Conservation (phyloP, 805 yeast genomes). For the Torulaspora delbrueckii region DNA sequence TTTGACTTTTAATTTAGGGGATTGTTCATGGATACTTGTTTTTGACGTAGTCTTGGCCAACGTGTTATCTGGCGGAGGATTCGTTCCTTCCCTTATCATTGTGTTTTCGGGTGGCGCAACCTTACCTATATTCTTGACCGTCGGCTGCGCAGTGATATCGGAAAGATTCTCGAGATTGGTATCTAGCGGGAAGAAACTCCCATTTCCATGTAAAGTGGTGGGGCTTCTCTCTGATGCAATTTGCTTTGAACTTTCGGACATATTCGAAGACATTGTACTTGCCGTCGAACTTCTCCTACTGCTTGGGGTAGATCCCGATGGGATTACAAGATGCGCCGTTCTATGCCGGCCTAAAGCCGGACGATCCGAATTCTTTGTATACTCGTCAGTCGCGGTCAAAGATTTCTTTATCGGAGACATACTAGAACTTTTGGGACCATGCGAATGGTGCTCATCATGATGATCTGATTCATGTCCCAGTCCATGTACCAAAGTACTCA, state of each 20-base stretch:
- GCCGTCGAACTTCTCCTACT: conserved; percentile 11
- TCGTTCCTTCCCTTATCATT: background rate
- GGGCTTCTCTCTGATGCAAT: background rate
- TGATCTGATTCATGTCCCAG: conserved; percentile 12
- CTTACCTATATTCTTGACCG: background rate
- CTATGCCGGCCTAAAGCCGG: conserved; percentile 6
- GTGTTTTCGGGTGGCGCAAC: background rate
- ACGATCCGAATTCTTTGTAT: conserved; percentile 2
- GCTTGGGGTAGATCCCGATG: conserved; percentile 7
- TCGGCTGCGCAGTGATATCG: conserved; percentile 23
- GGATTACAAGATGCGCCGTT: conserved; percentile 3
- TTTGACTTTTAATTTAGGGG: conserved; percentile 2
- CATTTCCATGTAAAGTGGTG: background rate
- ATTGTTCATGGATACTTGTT: background rate
- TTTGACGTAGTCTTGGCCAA: background rate
- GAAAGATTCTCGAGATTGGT: conserved; percentile 29
- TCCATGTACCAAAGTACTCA: conserved; percentile 25
- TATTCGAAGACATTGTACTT: conserved; percentile 1
- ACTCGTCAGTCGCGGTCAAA: conserved; percentile 3
- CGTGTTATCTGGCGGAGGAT: background rate
- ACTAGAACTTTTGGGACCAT: background rate
- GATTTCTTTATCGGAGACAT: conserved; percentile 8
- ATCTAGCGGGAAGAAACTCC: conserved; percentile 24
- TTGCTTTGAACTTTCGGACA: background rate
- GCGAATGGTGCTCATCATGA: background rate